A percentile compares a stretch with the other conserved stretches of the same genome.
These are phyloP conservation scores for Fistulifera pelliculosa DNA, from an alignment of 108 stramenopile genomes.

Conservation along the genomic window DNA sequence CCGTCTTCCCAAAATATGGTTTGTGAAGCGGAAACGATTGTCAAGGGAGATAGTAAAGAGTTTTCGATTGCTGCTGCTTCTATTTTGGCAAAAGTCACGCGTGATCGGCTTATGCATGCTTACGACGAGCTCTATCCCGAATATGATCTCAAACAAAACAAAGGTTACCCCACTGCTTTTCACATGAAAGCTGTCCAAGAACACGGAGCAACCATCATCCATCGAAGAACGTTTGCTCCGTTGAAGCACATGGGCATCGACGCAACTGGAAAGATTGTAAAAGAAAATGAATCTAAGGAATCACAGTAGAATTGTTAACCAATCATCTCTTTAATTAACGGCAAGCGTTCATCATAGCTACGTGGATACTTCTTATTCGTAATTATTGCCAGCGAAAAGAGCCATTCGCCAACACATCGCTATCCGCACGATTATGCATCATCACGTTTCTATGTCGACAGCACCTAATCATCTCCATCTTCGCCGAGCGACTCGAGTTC, in stretches of 20 bases:
- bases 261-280: too few species aligned
- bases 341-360: too few species aligned
- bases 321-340: too few species aligned
- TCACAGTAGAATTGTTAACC: too few species aligned
- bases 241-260: conserved; percentile 53
- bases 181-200: conserved; percentile 63
- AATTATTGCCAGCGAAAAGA: too few species aligned
- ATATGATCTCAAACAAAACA: conserved; percentile 81
- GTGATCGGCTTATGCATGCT: conserved; percentile 91
- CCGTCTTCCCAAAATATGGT: conserved; percentile 69
- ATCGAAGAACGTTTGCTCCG: conserved; percentile 87
- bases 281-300: too few species aligned
- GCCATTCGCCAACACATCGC: too few species aligned
- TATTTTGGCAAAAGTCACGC: conserved; percentile 94
- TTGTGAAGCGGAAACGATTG: conserved; percentile 47
- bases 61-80: conserved; percentile 92
- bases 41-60: conserved; percentile 88
- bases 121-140: conserved; percentile 83
- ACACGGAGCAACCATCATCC: conserved; percentile 80
- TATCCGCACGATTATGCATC: too few species aligned
- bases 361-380: too few species aligned
- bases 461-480: not conserved
- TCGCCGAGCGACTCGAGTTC: conserved; percentile 30
- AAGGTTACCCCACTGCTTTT: conserved; percentile 89
- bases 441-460: too few species aligned